Conservation (phyloP, 331 rosid species). For the Quercus phellos region DNA sequence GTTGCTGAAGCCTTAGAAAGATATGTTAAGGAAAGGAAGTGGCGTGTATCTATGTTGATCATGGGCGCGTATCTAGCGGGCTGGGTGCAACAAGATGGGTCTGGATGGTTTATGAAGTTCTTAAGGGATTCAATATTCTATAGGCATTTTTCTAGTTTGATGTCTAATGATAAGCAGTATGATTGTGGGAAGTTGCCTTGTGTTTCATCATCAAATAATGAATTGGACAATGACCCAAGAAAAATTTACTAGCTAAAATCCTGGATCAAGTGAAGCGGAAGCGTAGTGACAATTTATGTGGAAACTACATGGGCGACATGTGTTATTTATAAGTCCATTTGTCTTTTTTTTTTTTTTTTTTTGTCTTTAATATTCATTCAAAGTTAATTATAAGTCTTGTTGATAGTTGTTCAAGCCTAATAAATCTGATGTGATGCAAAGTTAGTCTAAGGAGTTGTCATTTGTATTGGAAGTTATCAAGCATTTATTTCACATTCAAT, state of each 20-base stretch:
- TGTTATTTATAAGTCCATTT: too few species aligned
- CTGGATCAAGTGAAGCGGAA: not conserved
- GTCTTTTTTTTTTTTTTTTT: too few species aligned
- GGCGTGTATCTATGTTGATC: constrained; percentile 11
- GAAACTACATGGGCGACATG: too few species aligned
- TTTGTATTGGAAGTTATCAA: too few species aligned
- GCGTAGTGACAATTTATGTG: too few species aligned
- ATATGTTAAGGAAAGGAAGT: constrained; percentile 14
- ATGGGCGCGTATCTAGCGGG: not conserved
- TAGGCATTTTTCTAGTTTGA: not conserved
- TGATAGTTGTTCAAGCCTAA: too few species aligned
- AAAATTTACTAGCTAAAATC: not conserved
- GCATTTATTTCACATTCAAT: too few species aligned
- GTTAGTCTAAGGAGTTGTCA: too few species aligned
- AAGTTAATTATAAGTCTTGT: too few species aligned
- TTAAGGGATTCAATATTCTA: constrained; percentile 16
- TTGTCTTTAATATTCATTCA: too few species aligned
- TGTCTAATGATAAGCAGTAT: not conserved
- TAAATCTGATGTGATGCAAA: too few species aligned
- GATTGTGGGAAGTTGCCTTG: constrained; percentile 22
- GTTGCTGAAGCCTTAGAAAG: not conserved
- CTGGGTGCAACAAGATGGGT: constrained; percentile 19
- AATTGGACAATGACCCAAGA: not conserved
- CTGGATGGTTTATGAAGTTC: constrained; percentile 15
- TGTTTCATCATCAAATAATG: not conserved